Conservation (phyloP, 192 early-diverging fungal species). For the Podila verticillata region DNA sequence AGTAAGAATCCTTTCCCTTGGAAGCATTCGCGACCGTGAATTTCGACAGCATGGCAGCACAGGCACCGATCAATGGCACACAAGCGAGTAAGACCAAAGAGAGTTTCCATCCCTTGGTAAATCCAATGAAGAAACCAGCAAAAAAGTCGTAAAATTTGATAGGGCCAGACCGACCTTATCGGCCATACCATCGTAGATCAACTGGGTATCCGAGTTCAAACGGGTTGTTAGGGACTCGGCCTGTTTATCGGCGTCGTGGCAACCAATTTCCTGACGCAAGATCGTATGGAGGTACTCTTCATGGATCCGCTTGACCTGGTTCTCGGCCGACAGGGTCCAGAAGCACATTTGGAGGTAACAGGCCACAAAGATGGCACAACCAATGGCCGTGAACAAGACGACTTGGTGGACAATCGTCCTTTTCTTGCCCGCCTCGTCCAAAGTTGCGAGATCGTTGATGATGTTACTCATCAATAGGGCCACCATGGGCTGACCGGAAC, state of each 20-base stretch:
- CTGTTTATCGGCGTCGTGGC: conserved; percentile 84
- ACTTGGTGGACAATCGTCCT: too few relatives aligned
- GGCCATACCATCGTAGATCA: conserved; percentile 91
- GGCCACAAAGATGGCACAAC: conserved; percentile 60
- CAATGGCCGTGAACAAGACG: conserved; percentile 53
- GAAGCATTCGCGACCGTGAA: conserved; percentile 57
- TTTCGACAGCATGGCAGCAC: conserved; percentile 64
- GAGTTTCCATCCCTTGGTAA: conserved; percentile 83
- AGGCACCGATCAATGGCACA: conserved; percentile 75
- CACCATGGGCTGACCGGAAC: conserved; percentile 39
- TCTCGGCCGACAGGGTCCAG: conserved; percentile 71
- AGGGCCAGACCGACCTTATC: conserved; percentile 84
- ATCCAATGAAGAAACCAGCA: conserved; percentile 81
- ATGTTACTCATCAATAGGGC: conserved; percentile 33
- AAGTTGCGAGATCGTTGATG: background rate
- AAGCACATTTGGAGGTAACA: conserved; percentile 71
- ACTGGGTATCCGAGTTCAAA: conserved; percentile 84
- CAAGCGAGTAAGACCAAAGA: conserved; percentile 84
- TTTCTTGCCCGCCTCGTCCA: background rate
- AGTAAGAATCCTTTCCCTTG: conserved; percentile 77
- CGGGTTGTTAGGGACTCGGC: conserved; percentile 86
- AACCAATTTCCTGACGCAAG: conserved; percentile 90
- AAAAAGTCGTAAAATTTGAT: conserved; percentile 77
- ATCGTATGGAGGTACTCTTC: conserved; percentile 79
- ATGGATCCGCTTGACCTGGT: conserved; percentile 67